phyloP scores from a whole-genome alignment of 2,329 filamentous ascomycete genomes.

The Colletotrichum nymphaeae region DNA sequence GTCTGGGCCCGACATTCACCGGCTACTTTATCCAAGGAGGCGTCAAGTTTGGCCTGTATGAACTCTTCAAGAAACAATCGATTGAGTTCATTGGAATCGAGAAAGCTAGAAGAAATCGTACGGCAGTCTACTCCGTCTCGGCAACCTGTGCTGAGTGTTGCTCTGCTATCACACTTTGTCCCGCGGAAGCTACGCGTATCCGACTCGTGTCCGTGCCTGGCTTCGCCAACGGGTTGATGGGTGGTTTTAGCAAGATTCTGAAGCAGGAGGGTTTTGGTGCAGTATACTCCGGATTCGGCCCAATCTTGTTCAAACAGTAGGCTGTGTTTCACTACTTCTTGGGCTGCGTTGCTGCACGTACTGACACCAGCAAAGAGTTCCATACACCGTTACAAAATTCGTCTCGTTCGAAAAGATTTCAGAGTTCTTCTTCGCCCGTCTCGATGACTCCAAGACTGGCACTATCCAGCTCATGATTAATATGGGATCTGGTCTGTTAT shows the following conservation, averaged over 20 bases:
- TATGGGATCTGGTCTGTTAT: constrained; percentile 67
- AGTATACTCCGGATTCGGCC: constrained; percentile 93
- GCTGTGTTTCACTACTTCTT: constrained; percentile 44
- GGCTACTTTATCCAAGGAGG: constrained; percentile 95
- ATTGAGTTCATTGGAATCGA: constrained; percentile 85
- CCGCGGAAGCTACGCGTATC: constrained; percentile 92
- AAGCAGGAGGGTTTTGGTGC: constrained; percentile 85
- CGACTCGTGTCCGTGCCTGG: constrained; percentile 89
- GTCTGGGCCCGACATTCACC: constrained; percentile 84
- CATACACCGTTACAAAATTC: constrained; percentile 96
- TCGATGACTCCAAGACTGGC: constrained; percentile 77
- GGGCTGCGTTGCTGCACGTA: not conserved
- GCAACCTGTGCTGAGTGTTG: constrained; percentile 74
- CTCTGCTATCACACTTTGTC: constrained; percentile 86
- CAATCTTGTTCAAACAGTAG: constrained; percentile 84
- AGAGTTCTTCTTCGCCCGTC: constrained; percentile 74
- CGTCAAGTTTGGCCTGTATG: constrained; percentile 93
- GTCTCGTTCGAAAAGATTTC: constrained; percentile 91
- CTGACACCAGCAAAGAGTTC: constrained; percentile 67
- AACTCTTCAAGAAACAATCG: constrained; percentile 94
- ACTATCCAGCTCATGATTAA: constrained; percentile 82
- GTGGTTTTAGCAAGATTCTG: constrained; percentile 84
- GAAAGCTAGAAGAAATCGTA: constrained; percentile 81
- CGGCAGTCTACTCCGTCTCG: constrained; percentile 81
- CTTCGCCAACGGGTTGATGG: constrained; percentile 82